Evolutionary conservation across 2,329 filamentous ascomycete genomes (phyloP), one percentile per base, ranked within the genome.

Genomic region (Thelonectria discophora): DNA sequence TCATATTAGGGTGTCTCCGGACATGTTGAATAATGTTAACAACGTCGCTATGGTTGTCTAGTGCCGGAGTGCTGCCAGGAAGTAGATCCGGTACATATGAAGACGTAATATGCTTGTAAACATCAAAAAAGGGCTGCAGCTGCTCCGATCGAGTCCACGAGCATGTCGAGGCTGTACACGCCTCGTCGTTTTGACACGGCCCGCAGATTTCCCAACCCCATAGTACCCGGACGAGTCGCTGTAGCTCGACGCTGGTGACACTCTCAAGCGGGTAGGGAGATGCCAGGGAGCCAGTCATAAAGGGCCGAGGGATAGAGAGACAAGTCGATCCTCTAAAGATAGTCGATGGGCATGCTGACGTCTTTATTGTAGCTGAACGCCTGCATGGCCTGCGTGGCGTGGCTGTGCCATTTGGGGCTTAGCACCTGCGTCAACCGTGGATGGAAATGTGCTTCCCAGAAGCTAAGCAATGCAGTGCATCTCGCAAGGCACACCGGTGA

Each of bases 171-270:
- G 7, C 12, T 18, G 27, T 37, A 39, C 52, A 55, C 3, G 13
- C 20, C 17, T 37, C 42, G 30, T 27, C 42, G 47, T 37, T 55
- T 8, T 34, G n/a, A 45, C 42, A 39, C 13, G 12, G 4, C 18
- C 24, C 43, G 20, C 52, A 55, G 15, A 48, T 47, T 6, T 47
- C 10, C 52, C 52, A 48, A 5, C 27, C 11, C 52, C 52, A 55
- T 7, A 47, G 24, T 20, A 17, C 11, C 40, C 40, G 15, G n/a
- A 18, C 12, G 12, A 55, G 52, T 8, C 5, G 17, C 42, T 47
- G 52, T 15, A 55, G 43, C 30, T 55, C 24, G 24, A 9, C 32
- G 17, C 39, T 18, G n/a, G 27, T 45, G 6, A 21, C 27, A 18
- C 20, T 34, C 40, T 45, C 7, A n/a, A 46, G 51, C 7, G 51